Base-by-base conservation (phyloP, 805 yeast species). In the Candida lessepsii region DNA sequence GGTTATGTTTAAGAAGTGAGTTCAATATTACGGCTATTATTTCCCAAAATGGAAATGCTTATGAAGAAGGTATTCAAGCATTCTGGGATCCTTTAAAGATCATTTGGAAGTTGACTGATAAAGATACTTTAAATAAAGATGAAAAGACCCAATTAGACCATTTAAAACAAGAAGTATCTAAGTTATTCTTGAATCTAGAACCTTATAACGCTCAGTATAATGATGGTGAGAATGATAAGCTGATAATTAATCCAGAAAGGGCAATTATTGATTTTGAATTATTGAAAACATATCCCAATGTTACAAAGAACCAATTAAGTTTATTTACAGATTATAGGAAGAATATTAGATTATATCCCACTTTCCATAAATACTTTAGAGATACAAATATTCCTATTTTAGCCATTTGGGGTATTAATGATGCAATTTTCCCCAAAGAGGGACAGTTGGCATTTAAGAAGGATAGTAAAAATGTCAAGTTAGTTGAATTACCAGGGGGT, bases 11-110 rank as follows among this genome's bases (percentile, higher is more conserved):
- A 39, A 56, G 49, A 20, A 39, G 51, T 5, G 70, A 72, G 2
- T 42, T 49, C 4, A 40, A 46, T 6, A 53, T 69, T 13, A 36
- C 49, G 4, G 70, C 60, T 4, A 45, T 70, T 27, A 51, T 71
- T 37, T 31, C 60, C 9, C 76, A 70, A 52, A 70, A 68, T 42
- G 75, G 75, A 8, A 71, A 68, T 51, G 73, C 73, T 15, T 70
- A 70, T 41, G 65, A 50, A 7, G 73, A 65, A 37, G 75, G 75
- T 8, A 39, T 70, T n/a, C 64, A 53, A 26, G 56, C 45, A 10
- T 67, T 67, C 42, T 70, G 75, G 75, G 61, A 43, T 5, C 66
- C 70, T 5, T 31, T 70, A 13, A 46, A 47, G 35, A 44, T 48
- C 23, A 58, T 48, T 37, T 70, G 74, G 75, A 37, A 37, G 18